phyloP scores from a whole-genome alignment of 1,284 basidiomycete genomes.

The Vanrija pseudolonga region DNA sequence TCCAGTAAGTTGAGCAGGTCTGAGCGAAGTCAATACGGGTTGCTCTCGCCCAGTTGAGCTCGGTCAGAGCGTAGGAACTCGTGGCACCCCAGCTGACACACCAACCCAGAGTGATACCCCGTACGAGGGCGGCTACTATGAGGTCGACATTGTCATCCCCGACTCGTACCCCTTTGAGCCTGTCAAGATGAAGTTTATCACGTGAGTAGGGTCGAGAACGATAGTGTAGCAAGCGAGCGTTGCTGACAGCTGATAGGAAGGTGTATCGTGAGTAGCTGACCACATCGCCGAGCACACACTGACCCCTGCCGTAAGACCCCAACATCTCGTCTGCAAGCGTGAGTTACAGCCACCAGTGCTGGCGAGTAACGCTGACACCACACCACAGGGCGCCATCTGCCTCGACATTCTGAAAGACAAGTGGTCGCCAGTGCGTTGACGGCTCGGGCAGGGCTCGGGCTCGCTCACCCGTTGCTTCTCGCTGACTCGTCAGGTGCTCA shows the following conservation, averaged over 20 bases:
- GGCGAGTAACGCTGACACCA: too few species aligned
- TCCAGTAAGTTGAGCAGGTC: constrained; percentile 57
- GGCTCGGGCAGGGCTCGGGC: constrained; percentile 9
- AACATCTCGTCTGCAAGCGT: constrained; percentile 91
- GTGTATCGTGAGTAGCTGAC: constrained; percentile 67
- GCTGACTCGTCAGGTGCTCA: constrained; percentile 59
- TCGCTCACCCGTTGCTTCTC: not conserved
- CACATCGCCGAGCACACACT: too few species aligned
- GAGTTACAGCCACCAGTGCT: constrained; percentile 11
- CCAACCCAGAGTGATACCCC: constrained; percentile 63
- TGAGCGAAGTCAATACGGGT: not conserved
- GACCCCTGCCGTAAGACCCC: constrained; percentile 52
- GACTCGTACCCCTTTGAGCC: constrained; percentile 95
- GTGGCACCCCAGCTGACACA: not conserved
- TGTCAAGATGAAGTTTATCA: constrained; percentile 97
- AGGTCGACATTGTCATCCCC: constrained; percentile 93
- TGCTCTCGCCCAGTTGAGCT: not conserved
- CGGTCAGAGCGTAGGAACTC: not conserved
- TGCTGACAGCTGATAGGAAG: constrained; percentile 52
- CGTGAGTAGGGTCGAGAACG: constrained; percentile 46
- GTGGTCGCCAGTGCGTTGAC: constrained; percentile 56
- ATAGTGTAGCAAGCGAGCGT: not conserved
- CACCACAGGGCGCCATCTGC: constrained; percentile 43
- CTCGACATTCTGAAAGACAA: constrained; percentile 79
- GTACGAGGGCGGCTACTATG: constrained; percentile 87